phyloP scores from a whole-genome alignment of 306 rosid species.

The Purshia tridentata region DNA sequence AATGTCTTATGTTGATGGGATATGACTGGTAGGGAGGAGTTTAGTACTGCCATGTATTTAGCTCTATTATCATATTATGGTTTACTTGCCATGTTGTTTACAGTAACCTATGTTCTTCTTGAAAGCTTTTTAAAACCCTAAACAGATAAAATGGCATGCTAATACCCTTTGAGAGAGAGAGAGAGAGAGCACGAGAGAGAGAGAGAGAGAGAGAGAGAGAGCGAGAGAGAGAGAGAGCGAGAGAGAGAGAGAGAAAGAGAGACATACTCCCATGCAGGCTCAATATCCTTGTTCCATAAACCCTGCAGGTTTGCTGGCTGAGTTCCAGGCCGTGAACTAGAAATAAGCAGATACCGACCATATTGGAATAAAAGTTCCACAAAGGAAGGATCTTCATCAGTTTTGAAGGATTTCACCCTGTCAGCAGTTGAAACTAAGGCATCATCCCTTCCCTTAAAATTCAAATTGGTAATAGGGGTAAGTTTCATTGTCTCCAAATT shows the following conservation, averaged over 20 bases:
- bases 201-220: too few species aligned
- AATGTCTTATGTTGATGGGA: neutral
- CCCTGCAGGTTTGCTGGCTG: slow-evolving; percentile 91
- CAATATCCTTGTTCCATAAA: slow-evolving; percentile 75
- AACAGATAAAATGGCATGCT: neutral
- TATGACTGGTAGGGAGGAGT: neutral
- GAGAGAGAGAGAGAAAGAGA: slow-evolving; percentile 8
- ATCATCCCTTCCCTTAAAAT: slow-evolving; percentile 35
- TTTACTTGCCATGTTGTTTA: neutral
- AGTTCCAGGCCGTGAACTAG: slow-evolving; percentile 86
- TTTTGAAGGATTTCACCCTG: slow-evolving; percentile 74
- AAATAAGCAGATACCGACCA: slow-evolving; percentile 85
- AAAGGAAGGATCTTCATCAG: slow-evolving; percentile 88
- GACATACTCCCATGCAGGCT: slow-evolving; percentile 92
- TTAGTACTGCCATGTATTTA: neutral
- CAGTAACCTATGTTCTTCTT: neutral
- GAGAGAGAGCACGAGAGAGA: too few species aligned
- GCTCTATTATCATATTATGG: too few species aligned
- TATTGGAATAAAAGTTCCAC: slow-evolving; percentile 90
- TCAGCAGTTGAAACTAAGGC: slow-evolving; percentile 65
- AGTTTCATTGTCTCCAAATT: slow-evolving; percentile 26
- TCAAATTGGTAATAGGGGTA: slow-evolving; percentile 25
- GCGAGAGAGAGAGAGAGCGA: neutral
- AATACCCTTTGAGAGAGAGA: neutral
- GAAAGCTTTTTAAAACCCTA: neutral